Evolutionary conservation across 1,284 basidiomycete species (phyloP), one percentile per base, ranked within the genome.

Genomic region (Marasmius oreades): DNA sequence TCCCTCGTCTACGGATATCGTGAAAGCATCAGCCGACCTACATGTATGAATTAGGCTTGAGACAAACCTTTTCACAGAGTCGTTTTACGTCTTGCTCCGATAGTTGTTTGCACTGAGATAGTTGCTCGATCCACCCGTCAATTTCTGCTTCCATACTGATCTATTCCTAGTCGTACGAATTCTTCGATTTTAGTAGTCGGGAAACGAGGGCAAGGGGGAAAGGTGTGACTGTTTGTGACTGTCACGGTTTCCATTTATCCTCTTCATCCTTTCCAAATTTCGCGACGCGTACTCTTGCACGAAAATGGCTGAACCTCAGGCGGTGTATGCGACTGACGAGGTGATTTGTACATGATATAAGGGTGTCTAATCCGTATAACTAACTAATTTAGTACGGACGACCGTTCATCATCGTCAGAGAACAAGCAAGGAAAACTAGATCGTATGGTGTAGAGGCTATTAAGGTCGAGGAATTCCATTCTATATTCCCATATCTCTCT

Each of bases 71-170:
- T 82, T 99, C 96, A 79, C 97, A 99, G 64, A 99, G 83, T 72
- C 89, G 88, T 84, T 98, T 98, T 61, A 99, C 94, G 74, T 99
- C 96, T 26, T 85, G 82, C 77, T 99, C 97, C 59, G 92, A 82
- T 61, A 99, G 86, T 67, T 98, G 97, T 74, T 99, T 98, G 82
- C 97, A 99, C 70, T 97, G 92, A 75, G 90, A 90, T 63, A 99
- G 86, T 73, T 98, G 95, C 63, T 93, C 86, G 72, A 99, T 96
- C 97, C 97, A 98, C 61, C 79, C 83, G 77, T 96, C 93, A 73
- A 93, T 83, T 84, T 93, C 90, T 73, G 80, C 79, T 77, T 90
- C 88, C 86, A 88, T 88, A 69, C 52, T 70, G 34, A 24, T 48
- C 51, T 55, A 23, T 52, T 31, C 20, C 1, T 33, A 20, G 28